Conservation (phyloP, 2,329 filamentous ascomycete species). For the Lizonia empirigonia region DNA sequence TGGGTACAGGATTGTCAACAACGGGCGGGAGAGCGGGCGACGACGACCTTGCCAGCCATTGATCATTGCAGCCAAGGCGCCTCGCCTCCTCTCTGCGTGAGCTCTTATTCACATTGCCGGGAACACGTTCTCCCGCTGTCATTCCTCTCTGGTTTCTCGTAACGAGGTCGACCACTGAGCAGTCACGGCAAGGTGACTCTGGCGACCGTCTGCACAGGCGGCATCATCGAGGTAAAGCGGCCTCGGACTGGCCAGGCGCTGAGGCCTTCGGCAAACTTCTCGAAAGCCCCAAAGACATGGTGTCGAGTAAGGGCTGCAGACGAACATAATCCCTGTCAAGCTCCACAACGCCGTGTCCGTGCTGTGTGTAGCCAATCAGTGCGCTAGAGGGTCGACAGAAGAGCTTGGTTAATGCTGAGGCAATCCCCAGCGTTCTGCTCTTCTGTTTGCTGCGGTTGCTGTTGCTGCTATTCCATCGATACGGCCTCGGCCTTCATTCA, state of each 20-base stretch:
- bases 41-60: constrained; percentile 11
- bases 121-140: constrained; percentile 16
- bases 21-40: constrained; percentile 32
- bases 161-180: neutral
- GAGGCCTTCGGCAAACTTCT: constrained; percentile 32
- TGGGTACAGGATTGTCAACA: constrained; percentile 25
- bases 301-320: constrained; percentile 37
- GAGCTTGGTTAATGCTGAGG: constrained; percentile 41
- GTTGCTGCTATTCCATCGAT: constrained; percentile 13
- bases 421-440: constrained; percentile 33
- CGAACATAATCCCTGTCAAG: constrained; percentile 19
- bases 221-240: constrained; percentile 14
- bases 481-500: constrained; percentile 5
- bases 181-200: constrained; percentile 2
- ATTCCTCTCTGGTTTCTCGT: neutral
- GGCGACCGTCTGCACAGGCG: constrained; percentile 6
- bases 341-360: constrained; percentile 34
- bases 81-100: constrained; percentile 33
- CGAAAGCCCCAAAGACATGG: constrained; percentile 31
- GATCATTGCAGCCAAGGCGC: constrained; percentile 24
- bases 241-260: constrained; percentile 19
- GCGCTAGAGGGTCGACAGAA: constrained; percentile 24
- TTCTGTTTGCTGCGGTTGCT: constrained; percentile 24
- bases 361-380: constrained; percentile 36
- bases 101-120: constrained; percentile 27